Base-by-base conservation (phyloP, 2,329 filamentous ascomycete species). In the Alternaria conjuncta region DNA sequence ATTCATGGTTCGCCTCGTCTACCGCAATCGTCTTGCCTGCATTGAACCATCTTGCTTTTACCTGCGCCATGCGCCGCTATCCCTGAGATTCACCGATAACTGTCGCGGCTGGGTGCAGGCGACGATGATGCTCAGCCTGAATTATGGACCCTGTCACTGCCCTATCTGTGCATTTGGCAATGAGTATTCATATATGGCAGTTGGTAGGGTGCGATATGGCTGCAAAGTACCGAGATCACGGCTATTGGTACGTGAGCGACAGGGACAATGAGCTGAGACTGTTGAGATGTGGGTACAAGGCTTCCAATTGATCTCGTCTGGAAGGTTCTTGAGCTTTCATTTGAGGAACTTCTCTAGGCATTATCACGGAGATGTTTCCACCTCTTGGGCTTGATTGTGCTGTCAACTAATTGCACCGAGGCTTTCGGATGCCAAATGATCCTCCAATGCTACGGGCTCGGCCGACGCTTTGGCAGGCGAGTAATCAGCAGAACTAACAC, bases 21-120 rank as follows among this genome's bases (percentile, higher is more conserved):
- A 28, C 56, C 32, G 30, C 60, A 63, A 55, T 55, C 32, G 32
- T 53, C 56, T 28, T 12, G 18, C 25, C 18, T 63, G 56, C 56
- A 63, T 60, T 60, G 20, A 28, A 41, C 49, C 8, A 15, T n/a
- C 47, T 63, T 62, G 50, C 53, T 65, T 65, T 65, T 63, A 26
- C 25, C 20, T 43, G 20, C 32, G 32, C 56, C 32, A 28, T 21
- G n/a, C 15, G 26, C 20, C 60, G 30, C 56, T 50, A 60, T 55
- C 60, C 60, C 56, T 63, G 56, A 44, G 30, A 23, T 18, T 28
- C 46, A 57, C 59, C 46, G 43, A 50, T 41, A 12, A 21, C 41
- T n/a, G 54, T 20, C 26, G 32, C 46, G 28, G 54, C 58, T 44
- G 41, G 15, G 36, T 41, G 20, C 49, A 25, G 32, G 30, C 30